A percentile compares a stretch with the other conserved stretches of the same genome.
Evolutionary conservation across 768 basidiomycete genomes (phyloP).

Genomic region (Pisolithus marmoratus): DNA sequence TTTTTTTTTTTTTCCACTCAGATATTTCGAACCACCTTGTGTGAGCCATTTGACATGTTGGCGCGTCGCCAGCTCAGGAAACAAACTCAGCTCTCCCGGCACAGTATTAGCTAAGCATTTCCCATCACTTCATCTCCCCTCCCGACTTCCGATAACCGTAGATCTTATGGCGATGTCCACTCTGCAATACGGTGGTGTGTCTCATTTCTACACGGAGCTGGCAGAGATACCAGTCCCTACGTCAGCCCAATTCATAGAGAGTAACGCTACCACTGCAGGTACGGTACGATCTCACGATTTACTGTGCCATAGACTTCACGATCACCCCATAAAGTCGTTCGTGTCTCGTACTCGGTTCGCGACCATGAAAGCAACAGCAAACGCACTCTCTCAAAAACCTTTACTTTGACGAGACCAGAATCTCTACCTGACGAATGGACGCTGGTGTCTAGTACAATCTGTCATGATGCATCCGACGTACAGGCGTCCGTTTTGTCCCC

Average conservation of each 20-base stretch:
- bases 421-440: constrained; percentile 6
- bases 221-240: constrained; percentile 36
- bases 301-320: neutral
- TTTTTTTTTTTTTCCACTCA: constrained; percentile 16
- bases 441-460: constrained; percentile 9
- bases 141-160: neutral
- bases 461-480: constrained; percentile 28
- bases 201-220: constrained; percentile 30
- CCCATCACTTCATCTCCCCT: neutral
- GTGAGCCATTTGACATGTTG: constrained; percentile 18
- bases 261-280: constrained; percentile 13
- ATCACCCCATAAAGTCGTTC: constrained; percentile 29
- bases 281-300: neutral
- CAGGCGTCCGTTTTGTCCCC: constrained; percentile 40
- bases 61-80: too few species aligned
- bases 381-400: constrained; percentile 36
- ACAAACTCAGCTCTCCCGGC: neutral
- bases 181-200: constrained; percentile 15
- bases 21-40: constrained; percentile 15
- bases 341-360: constrained; percentile 40
- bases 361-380: constrained; percentile 50
- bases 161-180: constrained; percentile 8
- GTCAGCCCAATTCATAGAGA: constrained; percentile 29
- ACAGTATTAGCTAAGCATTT: neutral
- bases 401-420: constrained; percentile 22